Evolutionary conservation across 495 filamentous ascomycete species (phyloP).

Genomic region (Trichoderma asperelloides): DNA sequence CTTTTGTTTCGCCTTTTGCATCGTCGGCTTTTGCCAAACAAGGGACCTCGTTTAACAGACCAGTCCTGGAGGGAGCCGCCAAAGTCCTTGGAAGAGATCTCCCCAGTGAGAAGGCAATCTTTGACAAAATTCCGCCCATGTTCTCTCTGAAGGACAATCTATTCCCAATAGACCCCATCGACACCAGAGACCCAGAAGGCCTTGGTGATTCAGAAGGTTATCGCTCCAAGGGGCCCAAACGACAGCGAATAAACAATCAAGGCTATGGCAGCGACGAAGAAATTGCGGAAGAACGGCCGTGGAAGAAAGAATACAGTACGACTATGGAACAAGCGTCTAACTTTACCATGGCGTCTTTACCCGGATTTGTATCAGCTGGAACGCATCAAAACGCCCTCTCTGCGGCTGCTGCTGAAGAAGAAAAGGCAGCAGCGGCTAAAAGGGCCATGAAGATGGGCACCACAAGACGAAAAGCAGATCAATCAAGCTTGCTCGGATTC

Average conservation of each 20-base stretch:
- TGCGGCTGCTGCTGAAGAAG: slow-evolving; percentile 18
- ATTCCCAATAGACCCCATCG: slow-evolving; percentile 27
- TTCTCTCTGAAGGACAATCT: slow-evolving; percentile 30
- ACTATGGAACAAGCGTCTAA: slow-evolving; percentile 36
- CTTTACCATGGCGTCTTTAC: slow-evolving; percentile 32
- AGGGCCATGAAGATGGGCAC: slow-evolving; percentile 14
- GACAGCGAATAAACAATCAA: slow-evolving; percentile 14
- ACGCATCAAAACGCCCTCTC: slow-evolving; percentile 30
- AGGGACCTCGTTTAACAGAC: slow-evolving; percentile 36
- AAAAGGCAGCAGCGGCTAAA: slow-evolving; percentile 1
- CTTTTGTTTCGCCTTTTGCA: slow-evolving; percentile 28
- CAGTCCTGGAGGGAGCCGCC: slow-evolving; percentile 29
- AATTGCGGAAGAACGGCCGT: slow-evolving; percentile 19
- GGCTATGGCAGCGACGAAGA: neutral
- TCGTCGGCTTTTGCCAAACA: slow-evolving; percentile 29
- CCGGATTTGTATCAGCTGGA: slow-evolving; percentile 36
- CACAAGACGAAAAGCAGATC: slow-evolving; percentile 27
- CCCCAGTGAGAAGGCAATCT: slow-evolving; percentile 31
- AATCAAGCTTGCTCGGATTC: slow-evolving; percentile 34
- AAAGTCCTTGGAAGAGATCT: slow-evolving; percentile 32
- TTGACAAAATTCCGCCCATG: slow-evolving; percentile 31
- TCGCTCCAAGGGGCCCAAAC: slow-evolving; percentile 23
- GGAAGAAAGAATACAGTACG: slow-evolving; percentile 26
- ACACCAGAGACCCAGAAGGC: slow-evolving; percentile 20
- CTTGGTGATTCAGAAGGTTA: slow-evolving; percentile 8